phyloP scores from a whole-genome alignment of 352 stramenopile genomes.

The Globisporangium nagaii region DNA sequence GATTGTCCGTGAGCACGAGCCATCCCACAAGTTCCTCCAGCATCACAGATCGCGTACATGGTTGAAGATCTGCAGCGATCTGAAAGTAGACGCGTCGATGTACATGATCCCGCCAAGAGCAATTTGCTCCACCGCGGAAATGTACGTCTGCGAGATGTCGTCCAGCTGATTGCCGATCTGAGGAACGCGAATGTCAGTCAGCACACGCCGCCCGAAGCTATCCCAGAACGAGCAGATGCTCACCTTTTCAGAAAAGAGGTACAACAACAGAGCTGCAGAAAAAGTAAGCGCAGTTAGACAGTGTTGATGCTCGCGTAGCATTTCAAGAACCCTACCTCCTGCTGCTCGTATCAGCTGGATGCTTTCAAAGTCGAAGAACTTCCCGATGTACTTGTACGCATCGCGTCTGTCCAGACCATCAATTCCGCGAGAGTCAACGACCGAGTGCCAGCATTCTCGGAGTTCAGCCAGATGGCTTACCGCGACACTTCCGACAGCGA shows the following conservation, averaged over 20 bases:
- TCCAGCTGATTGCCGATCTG: conserved; percentile 85
- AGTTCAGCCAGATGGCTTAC: conserved; percentile 2
- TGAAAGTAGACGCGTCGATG: conserved; percentile 62
- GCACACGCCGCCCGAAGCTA: not conserved
- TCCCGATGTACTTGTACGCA: conserved; percentile 55
- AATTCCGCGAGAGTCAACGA: not conserved
- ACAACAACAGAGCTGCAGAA: conserved; percentile 54
- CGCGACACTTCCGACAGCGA: conserved; percentile 19
- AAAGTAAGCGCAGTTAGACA: not conserved
- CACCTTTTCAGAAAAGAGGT: conserved; percentile 70
- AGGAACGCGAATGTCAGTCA: not conserved
- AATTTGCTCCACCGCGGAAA: conserved; percentile 61
- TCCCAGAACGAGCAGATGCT: not conserved
- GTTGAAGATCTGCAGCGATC: conserved; percentile 82
- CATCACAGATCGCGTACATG: conserved; percentile 28
- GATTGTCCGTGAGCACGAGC: not conserved
- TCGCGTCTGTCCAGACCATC: conserved; percentile 41
- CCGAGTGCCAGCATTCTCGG: not conserved
- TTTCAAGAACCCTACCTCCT: conserved; percentile 35
- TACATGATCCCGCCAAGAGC: conserved; percentile 76
- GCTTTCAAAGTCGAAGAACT: conserved; percentile 80
- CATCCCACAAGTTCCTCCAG: no score
- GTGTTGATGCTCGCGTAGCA: not conserved
- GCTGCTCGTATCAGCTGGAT: conserved; percentile 67
- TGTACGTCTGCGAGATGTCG: conserved; percentile 35